Base-by-base conservation (phyloP, 2,329 filamentous ascomycete genomes). In the Verruconis gallopava region DNA sequence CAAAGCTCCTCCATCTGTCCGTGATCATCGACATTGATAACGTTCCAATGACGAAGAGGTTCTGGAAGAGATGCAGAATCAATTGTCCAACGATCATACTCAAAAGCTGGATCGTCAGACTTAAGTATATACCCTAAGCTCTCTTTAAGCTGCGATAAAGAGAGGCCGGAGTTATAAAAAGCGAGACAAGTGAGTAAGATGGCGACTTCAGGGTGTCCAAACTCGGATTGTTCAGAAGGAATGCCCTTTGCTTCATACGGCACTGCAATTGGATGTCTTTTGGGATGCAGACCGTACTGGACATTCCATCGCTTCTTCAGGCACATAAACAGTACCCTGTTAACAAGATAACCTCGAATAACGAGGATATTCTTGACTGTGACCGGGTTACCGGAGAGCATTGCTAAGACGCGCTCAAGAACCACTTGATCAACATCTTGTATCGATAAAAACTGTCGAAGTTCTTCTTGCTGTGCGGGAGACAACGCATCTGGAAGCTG, bases 241-340 rank as follows among this genome's bases (percentile, higher is more conserved):
- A 68, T 63, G 2, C 79, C 80, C 44, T 85, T 83, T 0, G 76
- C 75, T 9, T 72, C 65, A 38, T 70, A 85, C 0, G 80, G 80
- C 0, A 85, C 80, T 0, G 79, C 78, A 4, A 81, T 69, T 0
- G 75, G 74, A 32, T 68, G 62, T 12, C 80, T 65, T 0, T 46
- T 36, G 0, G 71, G 53, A 43, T 62, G 54, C 0, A 66, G 47
- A 0, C 65, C 64, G 47, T 66, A 86, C 34, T 75, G 66, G 0
- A 85, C 79, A 20, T 79, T 77, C 72, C 72, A 83, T 3, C 75
- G 60, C 51, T 81, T 82, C 39, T 72, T 71, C 0, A 81, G 51
- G 2, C 66, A 70, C 19, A 77, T 68, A 1, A 73, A 51, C 0
- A 85, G 55, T 2, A 85, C 73, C 0, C 71, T 61, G 42, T 76